Conservation (phyloP, 306 rosid species). For the Dryas drummondii region DNA sequence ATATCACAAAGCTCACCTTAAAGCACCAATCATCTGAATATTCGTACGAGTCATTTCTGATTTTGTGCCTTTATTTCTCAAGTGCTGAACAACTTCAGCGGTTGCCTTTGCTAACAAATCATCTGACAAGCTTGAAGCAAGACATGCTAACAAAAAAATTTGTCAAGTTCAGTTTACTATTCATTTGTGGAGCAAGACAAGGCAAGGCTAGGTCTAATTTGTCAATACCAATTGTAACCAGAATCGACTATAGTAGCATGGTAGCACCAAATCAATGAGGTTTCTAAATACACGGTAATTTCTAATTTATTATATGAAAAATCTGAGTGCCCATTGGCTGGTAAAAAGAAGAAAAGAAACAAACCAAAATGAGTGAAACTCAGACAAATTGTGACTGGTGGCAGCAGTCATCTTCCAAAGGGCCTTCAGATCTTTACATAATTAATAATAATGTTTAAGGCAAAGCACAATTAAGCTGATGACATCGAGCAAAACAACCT, state of each 20-base stretch:
- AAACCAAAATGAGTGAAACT: not conserved
- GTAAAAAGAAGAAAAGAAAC: not conserved
- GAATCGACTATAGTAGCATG: not conserved
- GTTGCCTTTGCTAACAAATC: constrained; percentile 89
- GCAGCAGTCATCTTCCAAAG: not conserved
- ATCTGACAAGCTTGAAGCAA: constrained; percentile 89
- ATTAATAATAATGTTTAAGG: not conserved
- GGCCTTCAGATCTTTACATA: not conserved
- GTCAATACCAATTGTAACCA: not conserved
- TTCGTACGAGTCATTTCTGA: constrained; percentile 85
- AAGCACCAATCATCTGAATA: constrained; percentile 98
- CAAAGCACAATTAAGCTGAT: not conserved
- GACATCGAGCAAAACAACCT: not conserved
- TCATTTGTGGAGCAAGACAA: constrained; percentile 7
- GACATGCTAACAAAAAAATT: constrained; percentile 65
- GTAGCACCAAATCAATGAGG: not conserved
- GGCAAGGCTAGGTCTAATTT: not conserved
- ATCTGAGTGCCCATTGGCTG: not conserved
- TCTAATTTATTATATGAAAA: not conserved
- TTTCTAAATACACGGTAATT: not conserved
- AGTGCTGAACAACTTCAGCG: constrained; percentile 63
- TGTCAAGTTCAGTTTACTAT: constrained; percentile 8
- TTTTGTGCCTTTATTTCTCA: constrained; percentile 64
- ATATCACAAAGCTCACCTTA: constrained; percentile 55
- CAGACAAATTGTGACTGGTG: not conserved